Conservation (phyloP, 148 eudicot species). For the Rhododendron griersonianum region DNA sequence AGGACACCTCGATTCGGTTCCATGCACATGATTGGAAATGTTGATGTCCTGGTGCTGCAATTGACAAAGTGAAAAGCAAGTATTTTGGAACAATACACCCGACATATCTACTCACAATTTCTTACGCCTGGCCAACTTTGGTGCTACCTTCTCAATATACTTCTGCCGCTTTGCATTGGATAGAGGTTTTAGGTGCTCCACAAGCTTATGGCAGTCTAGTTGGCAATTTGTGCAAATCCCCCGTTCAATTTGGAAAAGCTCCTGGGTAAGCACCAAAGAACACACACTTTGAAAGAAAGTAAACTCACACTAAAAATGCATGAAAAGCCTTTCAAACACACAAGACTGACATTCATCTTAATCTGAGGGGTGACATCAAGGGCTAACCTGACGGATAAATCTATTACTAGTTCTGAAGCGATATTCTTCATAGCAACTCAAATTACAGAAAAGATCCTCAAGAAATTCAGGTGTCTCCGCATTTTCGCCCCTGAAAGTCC, state of each 20-base stretch:
- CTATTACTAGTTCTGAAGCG: conserved; percentile 72
- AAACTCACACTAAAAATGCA: neutral
- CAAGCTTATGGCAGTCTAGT: conserved; percentile 86
- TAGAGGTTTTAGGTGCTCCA: conserved; percentile 57
- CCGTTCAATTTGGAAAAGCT: conserved; percentile 73
- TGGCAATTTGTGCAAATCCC: conserved; percentile 85
- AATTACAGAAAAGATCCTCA: conserved; percentile 82
- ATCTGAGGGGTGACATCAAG: neutral
- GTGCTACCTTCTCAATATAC: conserved; percentile 61
- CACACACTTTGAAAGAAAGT: neutral
- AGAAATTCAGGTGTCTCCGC: conserved; percentile 73
- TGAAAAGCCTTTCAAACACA: neutral
- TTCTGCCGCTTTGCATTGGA: conserved; percentile 51
- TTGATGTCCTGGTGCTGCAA: neutral
- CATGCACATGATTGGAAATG: conserved; percentile 2
- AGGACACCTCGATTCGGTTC: neutral
- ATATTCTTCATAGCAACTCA: conserved; percentile 74
- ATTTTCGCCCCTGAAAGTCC: conserved; percentile 51
- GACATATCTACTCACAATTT: conserved; percentile 53
- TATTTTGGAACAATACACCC: neutral
- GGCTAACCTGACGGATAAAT: conserved; percentile 73
- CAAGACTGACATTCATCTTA: neutral
- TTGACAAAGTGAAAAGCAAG: neutral
- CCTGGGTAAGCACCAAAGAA: conserved; percentile 39
- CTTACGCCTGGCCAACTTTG: conserved; percentile 48